Conservation (phyloP, 164 flowering plant genomes). For the Vitis rotundifolia region DNA sequence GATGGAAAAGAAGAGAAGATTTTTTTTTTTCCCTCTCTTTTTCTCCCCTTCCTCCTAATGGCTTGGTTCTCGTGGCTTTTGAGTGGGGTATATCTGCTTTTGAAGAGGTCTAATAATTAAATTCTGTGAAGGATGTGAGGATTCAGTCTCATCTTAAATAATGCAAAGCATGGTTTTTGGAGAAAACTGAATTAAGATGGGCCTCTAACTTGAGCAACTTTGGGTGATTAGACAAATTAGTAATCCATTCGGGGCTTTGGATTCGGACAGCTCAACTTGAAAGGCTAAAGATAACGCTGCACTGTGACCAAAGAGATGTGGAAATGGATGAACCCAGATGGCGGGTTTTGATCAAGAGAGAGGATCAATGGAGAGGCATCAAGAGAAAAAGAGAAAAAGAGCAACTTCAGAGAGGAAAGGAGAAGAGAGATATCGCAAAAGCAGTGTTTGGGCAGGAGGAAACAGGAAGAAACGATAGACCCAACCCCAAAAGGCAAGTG, state of each 20-base stretch:
- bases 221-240: neutral
- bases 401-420: too few relatives aligned
- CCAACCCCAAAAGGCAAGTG: too few relatives aligned
- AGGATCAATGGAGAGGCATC: too few relatives aligned
- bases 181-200: neutral
- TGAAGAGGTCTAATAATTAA: neutral
- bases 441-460: too few relatives aligned
- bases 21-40: constrained; percentile 6
- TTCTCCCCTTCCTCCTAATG: neutral
- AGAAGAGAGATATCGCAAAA: too few relatives aligned
- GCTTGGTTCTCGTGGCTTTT: neutral
- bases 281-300: neutral
- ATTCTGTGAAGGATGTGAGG: neutral
- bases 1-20: constrained; percentile 8
- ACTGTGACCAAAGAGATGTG: too few relatives aligned
- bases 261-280: constrained; percentile 2
- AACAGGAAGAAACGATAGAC: too few relatives aligned
- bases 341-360: too few relatives aligned
- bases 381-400: too few relatives aligned
- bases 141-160: constrained; percentile 2
- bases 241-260: neutral
- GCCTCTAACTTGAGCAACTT: neutral
- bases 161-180: neutral
- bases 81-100: constrained; percentile 10
- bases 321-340: too few relatives aligned